Conservation (phyloP, 1,139 yeast species). For the Suhomyces bolitotheri region DNA sequence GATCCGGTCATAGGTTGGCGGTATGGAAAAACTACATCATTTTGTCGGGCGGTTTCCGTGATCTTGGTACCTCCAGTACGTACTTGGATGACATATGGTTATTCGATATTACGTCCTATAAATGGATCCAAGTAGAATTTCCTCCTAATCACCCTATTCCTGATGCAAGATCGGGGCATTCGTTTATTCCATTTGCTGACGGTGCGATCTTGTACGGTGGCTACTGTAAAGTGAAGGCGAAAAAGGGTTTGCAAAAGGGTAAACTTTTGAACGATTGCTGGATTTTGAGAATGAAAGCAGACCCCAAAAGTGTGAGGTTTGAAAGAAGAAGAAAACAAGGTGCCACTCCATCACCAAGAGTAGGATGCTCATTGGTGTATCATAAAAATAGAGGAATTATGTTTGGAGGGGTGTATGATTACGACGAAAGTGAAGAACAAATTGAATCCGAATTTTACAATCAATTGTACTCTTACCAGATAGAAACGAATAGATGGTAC, state of each 20-base stretch:
- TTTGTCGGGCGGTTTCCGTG: slow-evolving; percentile 91
- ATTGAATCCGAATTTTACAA: slow-evolving; percentile 84
- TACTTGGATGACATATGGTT: slow-evolving; percentile 89
- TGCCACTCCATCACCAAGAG: slow-evolving; percentile 85
- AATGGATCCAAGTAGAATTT: slow-evolving; percentile 88
- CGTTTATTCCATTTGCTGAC: slow-evolving; percentile 75
- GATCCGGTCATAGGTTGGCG: slow-evolving; percentile 91
- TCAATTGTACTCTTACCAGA: slow-evolving; percentile 76
- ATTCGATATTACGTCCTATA: slow-evolving; percentile 83
- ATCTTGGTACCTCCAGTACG: slow-evolving; percentile 79
- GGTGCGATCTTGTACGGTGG: slow-evolving; percentile 94
- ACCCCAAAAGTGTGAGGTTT: slow-evolving; percentile 77
- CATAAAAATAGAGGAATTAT: slow-evolving; percentile 92
- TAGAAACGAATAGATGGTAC: slow-evolving; percentile 89
- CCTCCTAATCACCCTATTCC: slow-evolving; percentile 82
- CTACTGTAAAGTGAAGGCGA: slow-evolving; percentile 88
- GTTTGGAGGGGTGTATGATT: slow-evolving; percentile 96
- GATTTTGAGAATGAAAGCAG: slow-evolving; percentile 85
- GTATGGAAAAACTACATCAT: slow-evolving; percentile 89
- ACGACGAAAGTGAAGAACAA: slow-evolving; percentile 91
- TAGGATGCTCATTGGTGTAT: slow-evolving; percentile 87
- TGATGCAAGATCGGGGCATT: slow-evolving; percentile 93
- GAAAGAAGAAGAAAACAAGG: slow-evolving; percentile 91
- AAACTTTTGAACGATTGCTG: slow-evolving; percentile 88
- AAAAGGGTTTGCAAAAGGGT: slow-evolving; percentile 87